Evolutionary conservation across 768 basidiomycete species (phyloP).

Genomic region (Cytidiella melzeri): DNA sequence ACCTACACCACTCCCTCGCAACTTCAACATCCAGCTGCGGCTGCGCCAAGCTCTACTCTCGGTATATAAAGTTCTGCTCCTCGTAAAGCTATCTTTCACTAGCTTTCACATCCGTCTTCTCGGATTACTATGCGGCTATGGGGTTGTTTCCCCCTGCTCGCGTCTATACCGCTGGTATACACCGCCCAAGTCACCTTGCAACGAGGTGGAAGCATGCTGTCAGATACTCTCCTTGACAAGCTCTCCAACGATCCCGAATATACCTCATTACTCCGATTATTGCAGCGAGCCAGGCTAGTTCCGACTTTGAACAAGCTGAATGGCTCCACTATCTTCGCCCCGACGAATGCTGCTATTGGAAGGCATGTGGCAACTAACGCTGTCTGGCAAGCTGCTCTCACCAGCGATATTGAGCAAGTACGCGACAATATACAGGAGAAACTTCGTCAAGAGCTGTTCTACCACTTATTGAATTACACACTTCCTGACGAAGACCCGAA

Average conservation of each 20-base stretch:
- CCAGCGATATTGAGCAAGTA: slow-evolving; percentile 32
- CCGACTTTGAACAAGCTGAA: slow-evolving; percentile 88
- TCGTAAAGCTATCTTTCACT: slow-evolving; percentile 5
- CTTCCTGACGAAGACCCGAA: slow-evolving; percentile 40
- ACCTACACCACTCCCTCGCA: background rate
- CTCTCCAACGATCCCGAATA: slow-evolving; percentile 76
- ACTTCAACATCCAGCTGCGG: slow-evolving; percentile 7
- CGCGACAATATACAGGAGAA: slow-evolving; percentile 79
- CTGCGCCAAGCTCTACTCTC: slow-evolving; percentile 11
- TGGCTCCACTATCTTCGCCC: slow-evolving; percentile 84
- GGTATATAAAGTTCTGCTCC: too few relatives aligned
- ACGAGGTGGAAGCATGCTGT: slow-evolving; percentile 21
- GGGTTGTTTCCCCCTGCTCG: slow-evolving; percentile 30
- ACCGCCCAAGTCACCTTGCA: slow-evolving; percentile 29
- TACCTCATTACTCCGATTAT: slow-evolving; percentile 61
- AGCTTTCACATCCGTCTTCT: slow-evolving; percentile 2
- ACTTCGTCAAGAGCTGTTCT: slow-evolving; percentile 88
- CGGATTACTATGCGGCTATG: slow-evolving; percentile 27
- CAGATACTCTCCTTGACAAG: slow-evolving; percentile 70
- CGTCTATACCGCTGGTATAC: slow-evolving; percentile 25
- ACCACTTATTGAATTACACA: slow-evolving; percentile 86
- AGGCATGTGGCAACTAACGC: slow-evolving; percentile 31
- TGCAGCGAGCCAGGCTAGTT: slow-evolving; percentile 82
- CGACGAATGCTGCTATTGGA: slow-evolving; percentile 86
- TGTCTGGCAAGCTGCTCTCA: slow-evolving; percentile 31